Base-by-base conservation (phyloP, 257 asterid genomes). In the Echites panduratus region DNA sequence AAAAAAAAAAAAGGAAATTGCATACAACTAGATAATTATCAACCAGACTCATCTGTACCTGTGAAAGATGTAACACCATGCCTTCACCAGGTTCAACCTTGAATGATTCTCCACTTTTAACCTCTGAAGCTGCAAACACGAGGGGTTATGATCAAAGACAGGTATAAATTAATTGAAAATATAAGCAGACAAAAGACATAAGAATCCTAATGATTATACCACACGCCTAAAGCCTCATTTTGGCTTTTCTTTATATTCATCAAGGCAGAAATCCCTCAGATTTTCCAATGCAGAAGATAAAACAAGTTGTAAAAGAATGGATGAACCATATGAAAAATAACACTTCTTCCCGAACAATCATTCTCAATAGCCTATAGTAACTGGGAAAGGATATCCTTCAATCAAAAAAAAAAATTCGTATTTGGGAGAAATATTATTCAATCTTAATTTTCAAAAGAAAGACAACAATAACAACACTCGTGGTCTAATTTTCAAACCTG, bases 41-140 rank as follows among this genome's bases (percentile, higher is more conserved):
- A 40, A 13, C 19, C 4, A 22, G 9, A 5, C 29, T 16, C 14
- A 10, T 19, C 32, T 22, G 68, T 66, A 88, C 97, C 97, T 89
- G 96, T 54, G 97, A 89, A 58, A 91, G 85, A 84, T 89, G 97
- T 85, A 91, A 52, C 70, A 88, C 81, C 81, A 56, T 58, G 45
- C 81, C 88, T 19, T 79, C 83, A 45, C 85, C 93, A 68, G 90
- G 87, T 20, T 49, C 52, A 19, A 91, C 97, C 76, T 77, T 73
- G 26, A 85, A 81, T 9, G 87, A 72, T 72, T 80, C 82, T 50
- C 96, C 96, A 58, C 74, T 81, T 79, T 87, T 85, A 65, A 91
- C 97, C 79, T 87, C 95, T 66, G 75, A 88, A 24, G 90, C 96
- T 91, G 80, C 7, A 11, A 3, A 44, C 7, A 26, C 9, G 17